Evolutionary conservation across 2,329 filamentous ascomycete species (phyloP), one percentile per base, ranked within the genome.

Genomic region (Metarhizium rileyi): DNA sequence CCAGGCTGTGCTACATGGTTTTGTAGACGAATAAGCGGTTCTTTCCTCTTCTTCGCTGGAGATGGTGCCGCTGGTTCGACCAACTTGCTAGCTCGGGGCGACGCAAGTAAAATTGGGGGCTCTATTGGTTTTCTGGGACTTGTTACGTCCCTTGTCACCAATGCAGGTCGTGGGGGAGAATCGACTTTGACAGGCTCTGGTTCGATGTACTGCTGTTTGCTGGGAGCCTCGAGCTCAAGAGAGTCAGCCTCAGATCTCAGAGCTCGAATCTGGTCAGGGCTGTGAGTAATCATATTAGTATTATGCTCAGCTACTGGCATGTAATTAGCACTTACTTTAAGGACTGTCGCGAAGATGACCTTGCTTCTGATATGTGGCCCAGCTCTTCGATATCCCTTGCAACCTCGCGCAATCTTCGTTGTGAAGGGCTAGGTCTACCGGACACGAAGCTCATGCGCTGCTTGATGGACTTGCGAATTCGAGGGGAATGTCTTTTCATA

Each of bases 141-240:
- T 41, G 53, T 50, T 14, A 43, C 18, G 16, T 56, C 52, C 18
- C 47, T 22, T 20, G 53, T 56, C 4, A 50, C 14, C 5, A 50
- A 48, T 20, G 47, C 43, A 27, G 54, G 53, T 38, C 56, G 64
- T 38, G 55, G 63, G 1, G 76, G 73, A 5, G 78, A 71, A 54
- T 78, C 74, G 50, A 75, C 64, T 56, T 80, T 77, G 28, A 76
- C 66, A 1, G 73, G 71, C 46, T 80, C 76, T 47, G 75, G 71
- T 33, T 81, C 74, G n/a, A 81, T 72, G 54, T 76, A 79, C 50
- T 75, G 71, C 8, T 78, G 81, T 42, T 79, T 70, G 1, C 79
- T 77, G 5, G 80, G 80, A 4, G 81, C 77, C 0, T 84, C 84
- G 42, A 89, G 73, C 50, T 88, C 83, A 5, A 84, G 83, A 3